phyloP scores from a whole-genome alignment of 2,329 filamentous ascomycete genomes.

The Aspergillus cejpii region DNA sequence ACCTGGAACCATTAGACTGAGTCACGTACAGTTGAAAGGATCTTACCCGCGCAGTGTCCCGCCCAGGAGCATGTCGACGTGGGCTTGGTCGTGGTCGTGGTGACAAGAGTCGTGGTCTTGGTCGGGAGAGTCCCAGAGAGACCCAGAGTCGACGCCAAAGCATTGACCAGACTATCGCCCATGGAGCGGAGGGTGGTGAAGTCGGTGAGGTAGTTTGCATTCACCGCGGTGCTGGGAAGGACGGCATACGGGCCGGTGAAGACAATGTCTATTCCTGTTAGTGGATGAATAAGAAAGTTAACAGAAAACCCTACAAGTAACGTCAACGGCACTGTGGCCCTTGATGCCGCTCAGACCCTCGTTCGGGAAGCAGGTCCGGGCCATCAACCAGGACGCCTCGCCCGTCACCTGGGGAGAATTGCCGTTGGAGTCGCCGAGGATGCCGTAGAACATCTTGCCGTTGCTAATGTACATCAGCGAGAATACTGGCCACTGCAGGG shows the following conservation, averaged over 20 bases:
- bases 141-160: slow-evolving; percentile 18
- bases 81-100: slow-evolving; percentile 12
- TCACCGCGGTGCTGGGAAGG: slow-evolving; percentile 21
- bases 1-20: too few relatives aligned
- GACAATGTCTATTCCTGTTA: slow-evolving; percentile 21
- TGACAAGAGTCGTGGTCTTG: neutral
- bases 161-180: slow-evolving; percentile 23
- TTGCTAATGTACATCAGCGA: slow-evolving; percentile 11
- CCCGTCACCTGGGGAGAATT: slow-evolving; percentile 27
- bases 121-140: slow-evolving; percentile 1
- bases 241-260: slow-evolving; percentile 26
- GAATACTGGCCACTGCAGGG: fast-evolving
- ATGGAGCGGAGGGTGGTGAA: slow-evolving; percentile 24
- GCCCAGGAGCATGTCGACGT: neutral
- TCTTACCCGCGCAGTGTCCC: neutral
- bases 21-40: too few relatives aligned
- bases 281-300: neutral
- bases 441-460: slow-evolving; percentile 31
- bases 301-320: slow-evolving; percentile 22
- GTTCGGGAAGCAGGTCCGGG: slow-evolving; percentile 28
- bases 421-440: slow-evolving; percentile 28
- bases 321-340: slow-evolving; percentile 24
- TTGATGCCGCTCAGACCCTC: slow-evolving; percentile 23
- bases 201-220: slow-evolving; percentile 25
- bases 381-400: slow-evolving; percentile 33